Evolutionary conservation across 306 rosid species (phyloP).

Genomic region (Bauhinia variegata): DNA sequence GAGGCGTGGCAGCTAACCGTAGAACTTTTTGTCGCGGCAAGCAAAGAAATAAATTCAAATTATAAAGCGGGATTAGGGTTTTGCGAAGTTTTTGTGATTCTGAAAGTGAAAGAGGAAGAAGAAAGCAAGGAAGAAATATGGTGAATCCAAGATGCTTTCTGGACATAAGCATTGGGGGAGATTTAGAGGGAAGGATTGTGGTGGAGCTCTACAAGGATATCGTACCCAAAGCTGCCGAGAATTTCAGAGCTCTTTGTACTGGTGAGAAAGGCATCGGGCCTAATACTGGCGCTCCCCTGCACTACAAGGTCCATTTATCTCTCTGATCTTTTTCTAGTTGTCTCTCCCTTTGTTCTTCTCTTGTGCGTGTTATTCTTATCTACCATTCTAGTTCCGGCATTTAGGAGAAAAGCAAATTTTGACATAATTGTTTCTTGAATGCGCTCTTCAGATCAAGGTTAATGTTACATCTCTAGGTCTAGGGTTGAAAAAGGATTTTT

Average conservation of each 20-base stretch:
- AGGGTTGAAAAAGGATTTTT: no score
- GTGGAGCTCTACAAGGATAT: constrained; percentile 65
- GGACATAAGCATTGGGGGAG: constrained; percentile 67
- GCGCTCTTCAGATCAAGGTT: no score
- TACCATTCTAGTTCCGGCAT: background rate
- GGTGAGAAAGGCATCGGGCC: constrained; percentile 71
- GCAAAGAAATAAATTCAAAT: constrained; percentile 23
- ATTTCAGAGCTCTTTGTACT: no score
- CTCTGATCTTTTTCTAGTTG: background rate
- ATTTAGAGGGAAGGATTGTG: constrained; percentile 68
- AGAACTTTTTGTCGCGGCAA: constrained; percentile 32
- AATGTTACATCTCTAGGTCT: no score
- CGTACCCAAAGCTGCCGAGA: constrained; percentile 80
- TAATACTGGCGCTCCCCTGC: constrained; percentile 56
- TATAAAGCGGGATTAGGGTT: constrained; percentile 47
- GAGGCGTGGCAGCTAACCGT: constrained; percentile 20
- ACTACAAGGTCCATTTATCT: constrained; percentile 58
- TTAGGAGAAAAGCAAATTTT: no score
- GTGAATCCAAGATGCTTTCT: constrained; percentile 59
- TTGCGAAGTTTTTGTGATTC: no score
- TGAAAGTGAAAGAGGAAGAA: no score
- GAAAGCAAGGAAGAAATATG: constrained; percentile 44
- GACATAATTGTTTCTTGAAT: no score
- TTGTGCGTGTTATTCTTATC: background rate
- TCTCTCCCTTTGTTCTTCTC: background rate